Evolutionary conservation across 1,139 yeast species (phyloP), one percentile per base, ranked within the genome.

Genomic region (Taiozyma onychis): DNA sequence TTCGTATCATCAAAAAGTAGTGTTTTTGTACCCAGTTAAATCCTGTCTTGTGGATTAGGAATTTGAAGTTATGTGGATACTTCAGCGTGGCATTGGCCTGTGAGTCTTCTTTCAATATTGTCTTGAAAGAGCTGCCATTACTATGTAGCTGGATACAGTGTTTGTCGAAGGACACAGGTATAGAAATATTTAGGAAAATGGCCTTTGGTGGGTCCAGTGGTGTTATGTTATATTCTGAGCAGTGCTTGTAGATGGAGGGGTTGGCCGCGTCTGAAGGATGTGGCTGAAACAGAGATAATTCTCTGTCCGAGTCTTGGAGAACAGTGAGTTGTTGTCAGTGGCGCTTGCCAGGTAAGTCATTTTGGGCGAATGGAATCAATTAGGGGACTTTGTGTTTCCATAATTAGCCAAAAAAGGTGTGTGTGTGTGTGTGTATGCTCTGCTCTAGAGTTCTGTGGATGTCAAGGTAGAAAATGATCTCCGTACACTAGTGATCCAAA

Each of bases 71-170:
- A 32, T 47, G 49, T 14, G 46, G 26, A 26, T 44, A 53, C 16
- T 43, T 51, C 46, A 54, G 34, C 3, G 48, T 48, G 2, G 57
- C 58, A 14, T 43, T 50, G 1, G 57, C 55, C 9, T n/a, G 27
- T 34, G 47, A 50, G 35, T 55, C 57, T 35, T 55, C 56, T 43
- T 54, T 52, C 28, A 55, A 39, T 4, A 55, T 50, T 11, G 58
- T 55, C 35, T 51, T 45, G 43, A 55, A 54, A 3, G 49, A 30
- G 14, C 44, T 51, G 26, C 51, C 55, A 22, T 51, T 53, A 2
- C 52, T 43, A 28, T 27, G 43, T 10, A 55, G 41, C 9, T 51
- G 42, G 4, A 55, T 32, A 44, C 53, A 54, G 39, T 55, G 56
- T 41, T 54, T 53, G 11, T 46, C 46, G 14, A 46, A 48, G 2